phyloP scores from a whole-genome alignment of 148 eudicot species.

The Vaccinium darrowii region DNA sequence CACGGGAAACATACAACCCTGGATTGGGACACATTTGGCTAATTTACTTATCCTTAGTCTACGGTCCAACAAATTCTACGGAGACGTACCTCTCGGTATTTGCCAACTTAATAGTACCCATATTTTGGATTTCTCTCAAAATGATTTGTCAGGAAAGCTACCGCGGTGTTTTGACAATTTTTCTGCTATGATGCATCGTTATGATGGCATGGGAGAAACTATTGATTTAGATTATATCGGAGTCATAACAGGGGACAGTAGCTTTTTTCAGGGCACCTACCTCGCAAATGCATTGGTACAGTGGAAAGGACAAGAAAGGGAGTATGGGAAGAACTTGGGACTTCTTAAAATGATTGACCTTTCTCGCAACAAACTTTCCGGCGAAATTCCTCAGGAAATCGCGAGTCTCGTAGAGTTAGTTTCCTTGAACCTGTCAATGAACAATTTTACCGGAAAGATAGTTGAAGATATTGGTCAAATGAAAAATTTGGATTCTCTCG shows the following conservation, averaged over 20 bases:
- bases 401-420: constrained; percentile 14
- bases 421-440: constrained; percentile 30
- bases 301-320: constrained; percentile 19
- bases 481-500: constrained; percentile 23
- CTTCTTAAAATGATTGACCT: constrained; percentile 28
- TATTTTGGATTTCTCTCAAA: constrained; percentile 22
- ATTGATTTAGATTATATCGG: too few relatives aligned
- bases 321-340: not conserved
- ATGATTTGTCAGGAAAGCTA: constrained; percentile 18
- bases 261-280: too few relatives aligned
- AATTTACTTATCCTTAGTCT: constrained; percentile 14
- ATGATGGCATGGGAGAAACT: not conserved
- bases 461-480: constrained; percentile 20
- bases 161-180: constrained; percentile 14
- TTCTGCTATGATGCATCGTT: not conserved
- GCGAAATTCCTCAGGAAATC: constrained; percentile 20
- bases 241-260: too few relatives aligned
- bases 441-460: constrained; percentile 21
- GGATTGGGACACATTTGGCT: constrained; percentile 2
- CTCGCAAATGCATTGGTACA: constrained; percentile 11
- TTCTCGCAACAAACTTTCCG: constrained; percentile 23
- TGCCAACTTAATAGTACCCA: constrained; percentile 13
- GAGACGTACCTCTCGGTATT: constrained; percentile 14
- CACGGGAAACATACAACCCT: constrained; percentile 7
- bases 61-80: constrained; percentile 13